A percentile compares a stretch with the other conserved stretches of the same genome.
Conservation (phyloP, 73 alveolate genomes). For the Paramecium sonneborni region DNA sequence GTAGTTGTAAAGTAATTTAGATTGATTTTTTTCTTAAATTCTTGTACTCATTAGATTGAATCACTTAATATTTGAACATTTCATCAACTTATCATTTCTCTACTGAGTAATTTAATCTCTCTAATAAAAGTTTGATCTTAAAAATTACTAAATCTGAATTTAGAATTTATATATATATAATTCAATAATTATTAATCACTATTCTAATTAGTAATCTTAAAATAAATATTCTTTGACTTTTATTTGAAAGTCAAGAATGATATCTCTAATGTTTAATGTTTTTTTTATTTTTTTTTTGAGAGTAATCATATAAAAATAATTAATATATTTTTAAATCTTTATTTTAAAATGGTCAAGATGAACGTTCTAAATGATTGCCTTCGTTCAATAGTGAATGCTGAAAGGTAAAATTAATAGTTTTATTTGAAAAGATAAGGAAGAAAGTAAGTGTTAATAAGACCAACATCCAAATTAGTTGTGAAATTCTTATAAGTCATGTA, state of each 20-base stretch:
- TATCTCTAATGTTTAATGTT: too few species aligned
- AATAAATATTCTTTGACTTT: background rate
- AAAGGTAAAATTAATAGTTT: slow-evolving; percentile 90
- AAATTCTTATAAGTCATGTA: slow-evolving; percentile 96
- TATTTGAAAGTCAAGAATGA: background rate
- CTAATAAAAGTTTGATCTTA: background rate
- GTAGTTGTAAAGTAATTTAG: background rate
- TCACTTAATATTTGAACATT: background rate
- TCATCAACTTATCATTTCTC: background rate
- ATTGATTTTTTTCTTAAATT: background rate
- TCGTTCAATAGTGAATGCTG: slow-evolving; percentile 96
- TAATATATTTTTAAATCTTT: slow-evolving; percentile 50
- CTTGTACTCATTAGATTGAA: background rate
- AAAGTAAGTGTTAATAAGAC: slow-evolving; percentile 90
- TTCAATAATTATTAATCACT: background rate
- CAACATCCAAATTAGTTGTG: slow-evolving; percentile 96
- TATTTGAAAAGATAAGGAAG: slow-evolving; percentile 55
- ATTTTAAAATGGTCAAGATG: slow-evolving; percentile 90
- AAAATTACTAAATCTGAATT: background rate
- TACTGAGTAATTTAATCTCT: too few species aligned
- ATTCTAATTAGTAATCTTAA: background rate
- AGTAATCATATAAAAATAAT: background rate
- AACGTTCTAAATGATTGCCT: slow-evolving; percentile 94
- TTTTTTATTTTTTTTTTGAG: background rate
- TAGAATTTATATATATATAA: background rate